These are phyloP conservation scores for Primulina tabacum DNA, from an alignment of 257 asterid species.

Conservation along the genomic window DNA sequence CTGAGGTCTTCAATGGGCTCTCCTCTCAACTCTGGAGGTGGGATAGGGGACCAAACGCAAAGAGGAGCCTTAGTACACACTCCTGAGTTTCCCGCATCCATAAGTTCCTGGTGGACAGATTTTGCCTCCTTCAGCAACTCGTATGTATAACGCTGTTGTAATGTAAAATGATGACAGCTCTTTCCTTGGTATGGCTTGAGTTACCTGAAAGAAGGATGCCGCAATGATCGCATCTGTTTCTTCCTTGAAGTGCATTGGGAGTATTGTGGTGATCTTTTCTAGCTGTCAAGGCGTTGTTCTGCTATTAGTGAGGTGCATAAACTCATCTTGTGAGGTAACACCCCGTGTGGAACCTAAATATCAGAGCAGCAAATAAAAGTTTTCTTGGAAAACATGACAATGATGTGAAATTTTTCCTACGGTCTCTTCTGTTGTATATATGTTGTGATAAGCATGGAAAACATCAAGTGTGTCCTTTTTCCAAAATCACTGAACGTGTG, in stretches of 20 bases:
- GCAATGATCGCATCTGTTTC: conserved; percentile 70
- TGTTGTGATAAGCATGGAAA: no score
- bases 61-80: conserved; percentile 65
- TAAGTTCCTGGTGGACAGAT: conserved; percentile 54
- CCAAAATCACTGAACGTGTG: no score
- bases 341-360: neutral
- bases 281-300: conserved; percentile 41
- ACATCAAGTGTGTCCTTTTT: no score
- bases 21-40: conserved; percentile 86
- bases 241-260: conserved; percentile 89
- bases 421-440: no score
- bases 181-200: neutral
- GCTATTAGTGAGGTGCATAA: conserved; percentile 16
- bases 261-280: conserved; percentile 61
- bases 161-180: neutral
- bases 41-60: conserved; percentile 82
- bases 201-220: conserved; percentile 80
- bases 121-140: no score
- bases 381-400: no score
- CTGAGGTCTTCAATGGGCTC: conserved; percentile 77
- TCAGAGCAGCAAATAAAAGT: no score
- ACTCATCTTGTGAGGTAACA: neutral
- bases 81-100: conserved; percentile 64
- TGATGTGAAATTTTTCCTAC: neutral
- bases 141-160: no score